phyloP scores from a whole-genome alignment of 257 asterid species.

The Dorcoceras hygrometricum region DNA sequence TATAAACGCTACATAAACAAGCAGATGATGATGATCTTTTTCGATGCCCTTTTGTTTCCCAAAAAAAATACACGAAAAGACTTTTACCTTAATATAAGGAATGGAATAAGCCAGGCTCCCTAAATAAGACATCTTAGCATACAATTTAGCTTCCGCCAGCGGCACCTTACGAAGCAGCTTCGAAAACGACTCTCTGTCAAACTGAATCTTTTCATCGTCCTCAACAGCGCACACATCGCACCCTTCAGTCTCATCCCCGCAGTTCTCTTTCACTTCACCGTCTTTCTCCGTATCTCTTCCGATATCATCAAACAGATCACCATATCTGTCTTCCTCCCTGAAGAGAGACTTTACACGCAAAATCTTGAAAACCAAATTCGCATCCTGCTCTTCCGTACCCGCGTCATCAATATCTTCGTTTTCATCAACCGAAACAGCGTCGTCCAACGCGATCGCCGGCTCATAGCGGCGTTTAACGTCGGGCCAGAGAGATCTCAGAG shows the following conservation, averaged over 20 bases:
- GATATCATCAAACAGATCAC: constrained; percentile 6
- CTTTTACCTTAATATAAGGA: constrained; percentile 70
- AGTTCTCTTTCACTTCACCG: constrained; percentile 4
- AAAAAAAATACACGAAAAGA: not conserved
- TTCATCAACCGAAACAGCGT: constrained; percentile 60
- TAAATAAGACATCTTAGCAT: constrained; percentile 72
- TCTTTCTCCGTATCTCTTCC: constrained; percentile 30
- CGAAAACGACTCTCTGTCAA: constrained; percentile 67
- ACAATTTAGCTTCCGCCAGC: constrained; percentile 71
- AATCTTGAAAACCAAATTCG: constrained; percentile 76
- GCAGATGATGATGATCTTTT: constrained; percentile 5
- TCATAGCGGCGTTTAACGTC: constrained; percentile 45
- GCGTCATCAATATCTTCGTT: constrained; percentile 28
- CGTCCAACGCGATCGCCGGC: constrained; percentile 58
- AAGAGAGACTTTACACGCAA: constrained; percentile 54
- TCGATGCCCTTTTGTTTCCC: not conserved
- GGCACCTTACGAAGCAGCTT: constrained; percentile 80
- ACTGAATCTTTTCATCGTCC: constrained; percentile 49
- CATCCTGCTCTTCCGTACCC: constrained; percentile 28
- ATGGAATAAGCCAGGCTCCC: constrained; percentile 85
- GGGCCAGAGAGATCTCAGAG: constrained; percentile 78
- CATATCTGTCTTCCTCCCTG: constrained; percentile 25
- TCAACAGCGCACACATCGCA: constrained; percentile 51
- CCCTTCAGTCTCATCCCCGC: constrained; percentile 34
- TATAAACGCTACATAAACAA: not conserved